A percentile compares a stretch with the other conserved stretches of the same genome.
Conservation (phyloP, 1,284 basidiomycete species). For the Vanrija sp. region DNA sequence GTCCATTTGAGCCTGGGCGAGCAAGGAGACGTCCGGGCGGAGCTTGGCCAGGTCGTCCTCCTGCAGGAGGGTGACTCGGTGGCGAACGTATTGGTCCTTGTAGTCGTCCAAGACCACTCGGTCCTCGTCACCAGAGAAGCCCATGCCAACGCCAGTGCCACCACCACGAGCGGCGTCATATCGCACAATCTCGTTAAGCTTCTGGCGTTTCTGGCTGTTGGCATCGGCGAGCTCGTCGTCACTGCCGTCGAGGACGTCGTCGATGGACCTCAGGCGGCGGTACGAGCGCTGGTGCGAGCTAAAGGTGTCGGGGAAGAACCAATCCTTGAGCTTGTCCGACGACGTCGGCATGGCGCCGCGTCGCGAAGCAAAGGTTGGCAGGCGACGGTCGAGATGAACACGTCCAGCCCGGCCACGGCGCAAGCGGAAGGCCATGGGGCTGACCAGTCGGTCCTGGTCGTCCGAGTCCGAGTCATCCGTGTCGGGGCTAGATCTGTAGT, state of each 20-base stretch:
- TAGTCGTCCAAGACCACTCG: constrained; percentile 48
- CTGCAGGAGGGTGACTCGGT: constrained; percentile 37
- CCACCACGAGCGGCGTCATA: constrained; percentile 45
- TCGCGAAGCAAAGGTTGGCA: constrained; percentile 34
- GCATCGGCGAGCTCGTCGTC: constrained; percentile 11
- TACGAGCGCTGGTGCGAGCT: constrained; percentile 6
- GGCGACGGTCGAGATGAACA: constrained; percentile 69
- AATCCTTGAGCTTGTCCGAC: constrained; percentile 21
- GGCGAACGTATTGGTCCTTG: constrained; percentile 44
- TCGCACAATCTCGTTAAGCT: constrained; percentile 41
- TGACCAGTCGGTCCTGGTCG: constrained; percentile 21
- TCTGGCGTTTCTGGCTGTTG: constrained; percentile 19
- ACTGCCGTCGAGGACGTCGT: constrained; percentile 23
- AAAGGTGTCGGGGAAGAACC: constrained; percentile 33
- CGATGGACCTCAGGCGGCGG: constrained; percentile 33
- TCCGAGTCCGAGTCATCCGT: constrained; percentile 37
- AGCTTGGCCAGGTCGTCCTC: constrained; percentile 41
- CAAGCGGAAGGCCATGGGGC: constrained; percentile 58
- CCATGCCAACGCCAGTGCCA: constrained; percentile 47
- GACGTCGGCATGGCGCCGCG: constrained; percentile 24
- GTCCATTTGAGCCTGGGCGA: constrained; percentile 27
- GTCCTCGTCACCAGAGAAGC: constrained; percentile 41
- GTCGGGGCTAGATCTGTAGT: constrained; percentile 21
- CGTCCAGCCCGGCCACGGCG: constrained; percentile 78
- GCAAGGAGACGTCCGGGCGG: constrained; percentile 30